A percentile compares a stretch with the other conserved stretches of the same genome.
Conservation (phyloP, 176 grass and related monocot genomes). For the Avena insularis region DNA sequence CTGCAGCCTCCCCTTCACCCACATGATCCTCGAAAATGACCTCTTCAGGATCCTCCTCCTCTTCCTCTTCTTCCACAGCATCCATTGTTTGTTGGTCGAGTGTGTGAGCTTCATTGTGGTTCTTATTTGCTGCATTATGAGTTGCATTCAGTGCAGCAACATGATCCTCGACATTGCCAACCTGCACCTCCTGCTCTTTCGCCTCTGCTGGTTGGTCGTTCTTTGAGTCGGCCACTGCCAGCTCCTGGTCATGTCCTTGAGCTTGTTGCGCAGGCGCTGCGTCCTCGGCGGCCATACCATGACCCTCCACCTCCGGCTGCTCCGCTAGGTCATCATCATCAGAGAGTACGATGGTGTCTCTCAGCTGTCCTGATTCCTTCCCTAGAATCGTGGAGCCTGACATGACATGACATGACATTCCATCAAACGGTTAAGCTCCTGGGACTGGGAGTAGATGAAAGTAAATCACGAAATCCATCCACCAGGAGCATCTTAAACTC, state of each 20-base stretch:
- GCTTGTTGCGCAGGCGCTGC: neutral
- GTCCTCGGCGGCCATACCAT: neutral
- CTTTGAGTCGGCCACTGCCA: neutral
- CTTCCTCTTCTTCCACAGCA: neutral
- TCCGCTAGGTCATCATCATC: neutral
- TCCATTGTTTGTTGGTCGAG: neutral
- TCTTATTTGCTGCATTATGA: neutral
- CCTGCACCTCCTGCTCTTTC: slow-evolving; percentile 22
- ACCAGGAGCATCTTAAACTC: neutral
- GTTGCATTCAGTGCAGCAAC: slow-evolving; percentile 27
- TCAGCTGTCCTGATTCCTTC: neutral
- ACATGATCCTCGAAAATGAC: slow-evolving; percentile 16
- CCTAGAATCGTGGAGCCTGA: too few relatives aligned
- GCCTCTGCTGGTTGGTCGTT: neutral
- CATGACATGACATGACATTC: neutral
- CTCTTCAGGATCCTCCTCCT: slow-evolving; percentile 8
- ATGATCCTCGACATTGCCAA: neutral
- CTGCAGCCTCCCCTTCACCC: neutral
- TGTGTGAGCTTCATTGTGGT: neutral
- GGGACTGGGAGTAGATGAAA: neutral
- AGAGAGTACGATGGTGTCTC: neutral
- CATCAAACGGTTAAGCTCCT: neutral
- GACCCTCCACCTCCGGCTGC: too few relatives aligned
- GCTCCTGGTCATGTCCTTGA: neutral
- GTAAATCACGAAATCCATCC: neutral